phyloP scores from a whole-genome alignment of 2,329 filamentous ascomycete genomes.

The Calonectria hongkongensis region DNA sequence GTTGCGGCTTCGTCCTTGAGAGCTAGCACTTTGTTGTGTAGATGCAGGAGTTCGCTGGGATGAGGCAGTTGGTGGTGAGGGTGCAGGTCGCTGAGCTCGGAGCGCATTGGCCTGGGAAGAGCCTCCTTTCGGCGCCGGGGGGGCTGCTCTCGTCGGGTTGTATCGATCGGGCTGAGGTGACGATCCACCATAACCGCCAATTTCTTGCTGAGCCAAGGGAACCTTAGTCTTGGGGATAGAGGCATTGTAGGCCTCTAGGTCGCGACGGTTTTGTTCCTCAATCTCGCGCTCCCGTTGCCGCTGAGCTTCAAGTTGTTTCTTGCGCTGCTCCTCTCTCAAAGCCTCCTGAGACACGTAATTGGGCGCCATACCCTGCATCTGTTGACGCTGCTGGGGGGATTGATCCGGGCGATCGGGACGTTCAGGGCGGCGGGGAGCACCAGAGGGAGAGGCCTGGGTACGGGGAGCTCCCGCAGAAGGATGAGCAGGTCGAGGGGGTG shows the following conservation, averaged over 20 bases:
- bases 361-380: constrained; percentile 74
- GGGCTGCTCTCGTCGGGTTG: constrained; percentile 89
- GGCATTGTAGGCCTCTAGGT: constrained; percentile 92
- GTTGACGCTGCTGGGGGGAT: constrained; percentile 71
- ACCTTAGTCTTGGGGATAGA: constrained; percentile 88
- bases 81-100: constrained; percentile 87
- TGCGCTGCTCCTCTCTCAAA: constrained; percentile 74
- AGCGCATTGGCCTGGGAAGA: constrained; percentile 72
- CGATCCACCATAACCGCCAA: constrained; percentile 74
- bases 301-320: constrained; percentile 78
- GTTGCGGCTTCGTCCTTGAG: constrained; percentile 66
- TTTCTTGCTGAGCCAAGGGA: constrained; percentile 91
- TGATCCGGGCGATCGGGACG: constrained; percentile 62
- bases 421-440: constrained; percentile 67
- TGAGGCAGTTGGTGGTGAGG: constrained; percentile 74
- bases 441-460: constrained; percentile 60
- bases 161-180: constrained; percentile 79
- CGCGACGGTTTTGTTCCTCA: constrained; percentile 81
- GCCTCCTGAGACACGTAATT: constrained; percentile 73
- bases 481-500: constrained; percentile 81
- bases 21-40: constrained; percentile 70
- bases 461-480: constrained; percentile 62
- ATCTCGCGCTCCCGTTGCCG: constrained; percentile 69
- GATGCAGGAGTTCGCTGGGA: constrained; percentile 67
- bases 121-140: constrained; percentile 80